A percentile compares a stretch with the other conserved stretches of the same genome.
phyloP scores from a whole-genome alignment of 495 filamentous ascomycete species.

The Aspergillus egyptiacus region DNA sequence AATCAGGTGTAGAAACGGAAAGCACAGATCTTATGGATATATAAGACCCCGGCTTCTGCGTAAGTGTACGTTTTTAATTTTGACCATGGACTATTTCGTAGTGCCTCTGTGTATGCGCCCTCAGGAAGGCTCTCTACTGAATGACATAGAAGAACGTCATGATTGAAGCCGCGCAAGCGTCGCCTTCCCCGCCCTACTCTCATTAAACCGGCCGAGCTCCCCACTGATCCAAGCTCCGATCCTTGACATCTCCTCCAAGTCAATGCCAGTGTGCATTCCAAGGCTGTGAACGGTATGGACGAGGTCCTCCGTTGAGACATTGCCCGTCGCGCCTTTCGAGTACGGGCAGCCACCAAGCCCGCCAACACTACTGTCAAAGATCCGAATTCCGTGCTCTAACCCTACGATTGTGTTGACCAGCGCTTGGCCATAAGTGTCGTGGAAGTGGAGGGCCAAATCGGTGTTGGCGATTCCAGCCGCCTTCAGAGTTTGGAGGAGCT shows the following conservation, averaged over 20 bases:
- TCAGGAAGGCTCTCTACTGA: background rate
- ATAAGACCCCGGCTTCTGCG: no score
- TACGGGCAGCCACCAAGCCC: constrained; percentile 94
- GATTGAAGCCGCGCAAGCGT: constrained; percentile 49
- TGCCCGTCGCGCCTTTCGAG: constrained; percentile 88
- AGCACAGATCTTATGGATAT: no score
- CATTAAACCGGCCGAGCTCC: constrained; percentile 72
- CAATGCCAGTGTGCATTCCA: constrained; percentile 81
- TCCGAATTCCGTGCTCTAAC: constrained; percentile 80
- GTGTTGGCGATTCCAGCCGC: constrained; percentile 71
- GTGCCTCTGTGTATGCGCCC: background rate
- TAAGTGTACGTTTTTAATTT: no score
- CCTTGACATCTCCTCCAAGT: constrained; percentile 72
- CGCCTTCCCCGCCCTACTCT: constrained; percentile 72
- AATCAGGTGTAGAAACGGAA: no score
- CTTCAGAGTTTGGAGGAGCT: constrained; percentile 62
- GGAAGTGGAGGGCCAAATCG: constrained; percentile 89
- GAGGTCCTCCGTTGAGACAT: constrained; percentile 90
- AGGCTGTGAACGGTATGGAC: constrained; percentile 83
- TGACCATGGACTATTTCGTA: no score
- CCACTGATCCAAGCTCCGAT: constrained; percentile 86
- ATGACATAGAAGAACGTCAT: background rate
- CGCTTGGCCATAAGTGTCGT: constrained; percentile 95
- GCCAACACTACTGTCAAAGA: constrained; percentile 84
- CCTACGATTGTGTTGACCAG: constrained; percentile 83